Conservation (phyloP, 225 moss, liverwort and hornwort genomes). For the Polytrichum commune region DNA sequence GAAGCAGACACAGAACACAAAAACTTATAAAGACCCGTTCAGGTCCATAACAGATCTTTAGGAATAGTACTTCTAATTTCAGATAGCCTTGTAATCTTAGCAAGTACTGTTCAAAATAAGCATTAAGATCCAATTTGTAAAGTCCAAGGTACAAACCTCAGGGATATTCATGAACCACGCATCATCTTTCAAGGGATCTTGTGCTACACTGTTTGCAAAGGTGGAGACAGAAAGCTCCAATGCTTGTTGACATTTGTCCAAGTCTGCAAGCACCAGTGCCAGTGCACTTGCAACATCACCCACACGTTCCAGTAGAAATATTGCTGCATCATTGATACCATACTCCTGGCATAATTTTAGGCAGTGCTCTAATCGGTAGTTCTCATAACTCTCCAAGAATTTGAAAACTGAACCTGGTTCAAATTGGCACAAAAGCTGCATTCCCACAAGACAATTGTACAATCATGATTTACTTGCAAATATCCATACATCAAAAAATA, state of each 20-base stretch:
- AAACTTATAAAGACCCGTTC: too few relatives aligned
- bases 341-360: constrained; percentile 94
- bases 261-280: constrained; percentile 76
- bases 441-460: constrained; percentile 1
- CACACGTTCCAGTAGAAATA: constrained; percentile 90
- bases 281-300: constrained; percentile 93
- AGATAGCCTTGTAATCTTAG: too few relatives aligned
- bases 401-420: constrained; percentile 77
- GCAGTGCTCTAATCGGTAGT: constrained; percentile 85
- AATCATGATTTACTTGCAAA: neutral
- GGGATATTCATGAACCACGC: constrained; percentile 38
- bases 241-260: constrained; percentile 55
- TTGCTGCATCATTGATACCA: constrained; percentile 93
- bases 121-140: too few relatives aligned
- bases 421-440: constrained; percentile 95
- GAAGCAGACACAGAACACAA: too few relatives aligned
- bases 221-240: constrained; percentile 70
- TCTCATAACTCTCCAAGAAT: constrained; percentile 85
- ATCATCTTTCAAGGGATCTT: constrained; percentile 39
- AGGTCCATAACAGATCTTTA: too few relatives aligned
- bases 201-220: constrained; percentile 36
- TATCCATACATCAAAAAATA: too few relatives aligned
- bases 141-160: constrained; percentile 17
- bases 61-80: too few relatives aligned
- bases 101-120: too few relatives aligned